Conservation (phyloP, 768 basidiomycete species). For the Gloeophyllum trabeum region DNA sequence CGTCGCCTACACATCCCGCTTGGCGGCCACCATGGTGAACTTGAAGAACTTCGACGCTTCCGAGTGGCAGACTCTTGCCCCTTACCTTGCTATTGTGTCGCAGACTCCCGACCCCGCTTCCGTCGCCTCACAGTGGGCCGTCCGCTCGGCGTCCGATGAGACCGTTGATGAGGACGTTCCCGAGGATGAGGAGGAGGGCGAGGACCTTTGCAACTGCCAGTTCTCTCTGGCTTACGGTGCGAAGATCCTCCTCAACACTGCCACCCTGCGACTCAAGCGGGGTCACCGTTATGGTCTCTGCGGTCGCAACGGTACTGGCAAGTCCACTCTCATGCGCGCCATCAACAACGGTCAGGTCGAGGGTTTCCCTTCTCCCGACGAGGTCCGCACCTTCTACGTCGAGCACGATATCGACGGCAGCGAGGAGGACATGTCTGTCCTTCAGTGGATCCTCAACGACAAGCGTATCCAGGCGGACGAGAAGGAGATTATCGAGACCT, state of each 20-base stretch:
- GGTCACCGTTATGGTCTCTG: constrained; percentile 98
- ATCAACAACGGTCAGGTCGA: constrained; percentile 96
- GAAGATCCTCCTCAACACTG: constrained; percentile 95
- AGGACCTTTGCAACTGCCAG: constrained; percentile 98
- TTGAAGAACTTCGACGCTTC: constrained; percentile 86
- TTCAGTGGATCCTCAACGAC: constrained; percentile 80
- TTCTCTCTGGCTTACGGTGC: constrained; percentile 99
- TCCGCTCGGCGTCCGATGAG: constrained; percentile 77
- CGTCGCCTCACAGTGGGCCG: constrained; percentile 77
- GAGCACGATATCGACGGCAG: constrained; percentile 98
- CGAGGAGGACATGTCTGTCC: constrained; percentile 84
- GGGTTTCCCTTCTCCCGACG: constrained; percentile 94
- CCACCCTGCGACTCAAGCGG: constrained; percentile 93
- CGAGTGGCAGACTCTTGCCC: constrained; percentile 76
- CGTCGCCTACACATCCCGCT: constrained; percentile 57
- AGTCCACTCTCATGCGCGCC: constrained; percentile 89
- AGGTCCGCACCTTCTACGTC: constrained; percentile 98
- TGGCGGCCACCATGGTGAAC: constrained; percentile 83
- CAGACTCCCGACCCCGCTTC: constrained; percentile 53
- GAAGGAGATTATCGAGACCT: constrained; percentile 68
- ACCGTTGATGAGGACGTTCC: constrained; percentile 52
- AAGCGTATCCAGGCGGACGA: constrained; percentile 64
- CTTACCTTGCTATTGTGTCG: constrained; percentile 62
- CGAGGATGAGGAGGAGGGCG: constrained; percentile 95
- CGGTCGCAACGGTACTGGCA: constrained; percentile 98